Conservation (phyloP, 345 rosid genomes). For the Anastatica hierochuntica region DNA sequence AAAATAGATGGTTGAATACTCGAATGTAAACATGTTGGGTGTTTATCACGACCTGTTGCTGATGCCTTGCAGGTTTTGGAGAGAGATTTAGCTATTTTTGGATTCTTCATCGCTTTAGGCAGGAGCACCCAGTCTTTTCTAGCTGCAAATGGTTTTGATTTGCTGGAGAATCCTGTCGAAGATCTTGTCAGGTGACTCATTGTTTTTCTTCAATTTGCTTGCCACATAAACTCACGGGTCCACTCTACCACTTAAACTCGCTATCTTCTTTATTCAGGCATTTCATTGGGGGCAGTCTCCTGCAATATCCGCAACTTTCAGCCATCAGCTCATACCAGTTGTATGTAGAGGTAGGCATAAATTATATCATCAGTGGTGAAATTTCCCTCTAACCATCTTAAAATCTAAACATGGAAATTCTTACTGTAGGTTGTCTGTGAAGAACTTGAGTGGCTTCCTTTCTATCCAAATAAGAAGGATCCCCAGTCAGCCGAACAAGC, state of each 20-base stretch:
- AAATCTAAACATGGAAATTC: constrained; percentile 13
- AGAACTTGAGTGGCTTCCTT: constrained; percentile 92
- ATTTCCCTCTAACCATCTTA: constrained; percentile 3
- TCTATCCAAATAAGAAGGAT: constrained; percentile 42
- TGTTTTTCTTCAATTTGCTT: constrained; percentile 9
- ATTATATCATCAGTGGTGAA: constrained; percentile 11
- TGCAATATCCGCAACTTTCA: constrained; percentile 89
- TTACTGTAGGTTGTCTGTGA: constrained; percentile 76
- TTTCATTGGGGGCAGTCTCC: constrained; percentile 86
- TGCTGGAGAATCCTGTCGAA: constrained; percentile 52
- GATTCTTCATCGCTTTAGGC: constrained; percentile 93
- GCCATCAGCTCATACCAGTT: constrained; percentile 91
- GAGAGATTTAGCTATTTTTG: constrained; percentile 95
- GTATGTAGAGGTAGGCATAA: constrained; percentile 78
- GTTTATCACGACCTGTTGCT: constrained; percentile 5
- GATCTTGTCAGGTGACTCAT: constrained; percentile 60
- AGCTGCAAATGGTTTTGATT: constrained; percentile 66
- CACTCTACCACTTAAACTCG: constrained; percentile 5
- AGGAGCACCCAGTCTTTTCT: constrained; percentile 63
- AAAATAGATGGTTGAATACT: too few relatives aligned
- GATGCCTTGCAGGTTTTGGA: constrained; percentile 66
- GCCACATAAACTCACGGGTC: neutral
- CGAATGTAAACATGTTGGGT: neutral
- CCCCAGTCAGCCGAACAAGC: constrained; percentile 27
- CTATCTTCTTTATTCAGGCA: constrained; percentile 38